phyloP scores from a whole-genome alignment of 306 rosid species.

The Cicer arietinum region DNA sequence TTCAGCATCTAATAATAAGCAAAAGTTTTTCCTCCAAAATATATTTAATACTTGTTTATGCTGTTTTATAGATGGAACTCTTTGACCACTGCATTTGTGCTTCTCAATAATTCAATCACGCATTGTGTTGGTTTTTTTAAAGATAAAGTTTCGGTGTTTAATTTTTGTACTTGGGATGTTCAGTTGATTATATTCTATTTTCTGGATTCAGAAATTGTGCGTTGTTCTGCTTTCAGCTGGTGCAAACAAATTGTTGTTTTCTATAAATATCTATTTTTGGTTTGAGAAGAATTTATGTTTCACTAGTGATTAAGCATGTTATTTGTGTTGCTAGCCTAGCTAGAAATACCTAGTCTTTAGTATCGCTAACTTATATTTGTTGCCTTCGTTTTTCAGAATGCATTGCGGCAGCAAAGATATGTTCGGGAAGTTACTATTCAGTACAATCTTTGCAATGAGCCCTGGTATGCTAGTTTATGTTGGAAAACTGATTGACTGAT shows the following conservation, averaged over 20 bases:
- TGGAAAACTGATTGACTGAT: constrained; percentile 17
- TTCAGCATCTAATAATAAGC: constrained; percentile 43
- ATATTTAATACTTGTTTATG: constrained; percentile 18
- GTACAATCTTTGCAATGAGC: constrained; percentile 99
- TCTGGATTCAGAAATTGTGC: constrained; percentile 17
- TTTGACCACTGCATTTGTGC: constrained; percentile 16
- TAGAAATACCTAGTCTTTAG: constrained; percentile 1
- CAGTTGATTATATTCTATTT: constrained; percentile 8
- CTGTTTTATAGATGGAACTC: constrained; percentile 29
- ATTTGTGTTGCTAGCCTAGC: constrained; percentile 30
- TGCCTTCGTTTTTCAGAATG: constrained; percentile 73
- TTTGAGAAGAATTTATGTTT: constrained; percentile 28
- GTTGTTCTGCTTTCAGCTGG: not conserved
- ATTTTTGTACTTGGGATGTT: constrained; percentile 8
- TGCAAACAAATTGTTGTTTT: constrained; percentile 7
- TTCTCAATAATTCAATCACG: constrained; percentile 30
- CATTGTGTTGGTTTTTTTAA: not conserved
- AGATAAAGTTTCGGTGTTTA: constrained; percentile 1
- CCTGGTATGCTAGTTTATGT: constrained; percentile 66
- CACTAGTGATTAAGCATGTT: not conserved
- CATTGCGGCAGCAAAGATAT: constrained; percentile 88
- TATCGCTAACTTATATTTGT: constrained; percentile 29
- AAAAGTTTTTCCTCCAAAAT: constrained; percentile 17
- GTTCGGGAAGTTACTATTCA: constrained; percentile 97
- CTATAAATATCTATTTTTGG: not conserved